Conservation (phyloP, 1,284 basidiomycete genomes). For the Boletellus deceptivus region DNA sequence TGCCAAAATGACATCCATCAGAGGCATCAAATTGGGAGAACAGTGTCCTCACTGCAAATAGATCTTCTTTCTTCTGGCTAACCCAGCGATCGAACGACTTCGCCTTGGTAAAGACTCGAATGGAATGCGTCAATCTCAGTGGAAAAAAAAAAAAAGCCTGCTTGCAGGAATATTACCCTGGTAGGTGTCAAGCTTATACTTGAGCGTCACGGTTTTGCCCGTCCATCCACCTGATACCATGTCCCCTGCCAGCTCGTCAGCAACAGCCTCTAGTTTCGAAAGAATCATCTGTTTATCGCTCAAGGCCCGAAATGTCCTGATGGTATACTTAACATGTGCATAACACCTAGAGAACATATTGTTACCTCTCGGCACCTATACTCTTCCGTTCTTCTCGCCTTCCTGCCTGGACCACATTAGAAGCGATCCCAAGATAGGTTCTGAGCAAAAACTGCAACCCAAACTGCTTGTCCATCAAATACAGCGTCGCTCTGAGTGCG, state of each 20-base stretch:
- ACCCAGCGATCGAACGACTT: conserved; percentile 77
- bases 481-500: conserved; percentile 65
- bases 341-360: background rate
- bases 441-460: conserved; percentile 71
- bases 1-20: conserved; percentile 30
- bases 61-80: conserved; percentile 69
- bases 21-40: background rate
- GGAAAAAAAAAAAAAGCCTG: background rate
- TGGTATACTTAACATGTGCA: background rate
- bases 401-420: conserved; percentile 74
- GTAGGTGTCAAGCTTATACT: conserved; percentile 79
- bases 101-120: conserved; percentile 75
- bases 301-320: conserved; percentile 75
- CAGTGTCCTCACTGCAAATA: conserved; percentile 59
- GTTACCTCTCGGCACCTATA: conserved; percentile 83
- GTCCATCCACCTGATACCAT: conserved; percentile 70
- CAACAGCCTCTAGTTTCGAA: conserved; percentile 73
- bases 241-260: conserved; percentile 77
- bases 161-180: conserved; percentile 56
- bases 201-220: conserved; percentile 75
- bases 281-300: conserved; percentile 66
- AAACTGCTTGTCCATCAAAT: conserved; percentile 84
- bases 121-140: conserved; percentile 4
- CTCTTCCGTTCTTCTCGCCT: conserved; percentile 82
- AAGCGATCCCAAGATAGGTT: conserved; percentile 82